phyloP scores from a whole-genome alignment of 129 eudicot genomes.

The Flaveria brownii region DNA sequence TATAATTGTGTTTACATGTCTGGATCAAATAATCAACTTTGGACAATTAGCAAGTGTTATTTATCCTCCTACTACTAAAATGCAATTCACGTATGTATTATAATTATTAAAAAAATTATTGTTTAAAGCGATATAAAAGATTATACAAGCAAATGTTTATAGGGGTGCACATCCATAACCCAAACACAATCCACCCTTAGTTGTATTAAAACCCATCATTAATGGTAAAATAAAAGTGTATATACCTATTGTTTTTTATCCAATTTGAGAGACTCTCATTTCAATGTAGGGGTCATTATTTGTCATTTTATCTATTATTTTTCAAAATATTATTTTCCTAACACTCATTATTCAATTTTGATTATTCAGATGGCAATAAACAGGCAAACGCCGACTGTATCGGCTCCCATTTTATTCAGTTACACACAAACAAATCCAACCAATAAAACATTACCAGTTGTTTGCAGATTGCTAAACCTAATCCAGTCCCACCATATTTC shows the following conservation, averaged over 20 bases:
- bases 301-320: neutral
- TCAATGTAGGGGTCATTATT: neutral
- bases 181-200: neutral
- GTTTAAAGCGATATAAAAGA: neutral
- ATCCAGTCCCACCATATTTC: constrained; percentile 98
- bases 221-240: neutral
- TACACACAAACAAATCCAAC: constrained; percentile 1
- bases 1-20: too few species aligned
- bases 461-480: constrained; percentile 96
- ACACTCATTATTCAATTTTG: neutral
- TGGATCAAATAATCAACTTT: neutral
- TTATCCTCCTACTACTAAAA: neutral
- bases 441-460: constrained; percentile 60
- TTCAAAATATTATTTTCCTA: neutral
- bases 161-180: neutral
- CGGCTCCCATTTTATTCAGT: constrained; percentile 1
- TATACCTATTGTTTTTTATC: neutral
- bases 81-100: neutral
- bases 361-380: neutral
- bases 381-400: constrained; percentile 1
- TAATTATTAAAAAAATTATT: neutral
- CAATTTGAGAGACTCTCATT: neutral
- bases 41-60: neutral
- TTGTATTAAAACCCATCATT: neutral
- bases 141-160: neutral